phyloP scores from a whole-genome alignment of 1,284 basidiomycete species.

The Ceratobasidium sp. region DNA sequence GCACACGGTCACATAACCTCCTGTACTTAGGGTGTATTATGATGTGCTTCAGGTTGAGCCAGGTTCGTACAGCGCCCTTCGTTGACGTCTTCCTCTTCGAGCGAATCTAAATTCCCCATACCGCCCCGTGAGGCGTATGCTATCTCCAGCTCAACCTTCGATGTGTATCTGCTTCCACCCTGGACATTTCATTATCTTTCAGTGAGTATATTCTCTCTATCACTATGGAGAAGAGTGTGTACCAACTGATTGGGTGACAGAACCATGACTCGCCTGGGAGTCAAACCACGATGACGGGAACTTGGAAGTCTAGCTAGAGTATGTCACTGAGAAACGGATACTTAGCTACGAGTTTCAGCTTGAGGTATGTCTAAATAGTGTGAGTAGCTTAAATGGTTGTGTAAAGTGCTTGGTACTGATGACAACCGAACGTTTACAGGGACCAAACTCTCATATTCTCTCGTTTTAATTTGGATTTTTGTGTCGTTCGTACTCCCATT shows the following conservation, averaged over 20 bases:
- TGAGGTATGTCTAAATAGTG: background rate
- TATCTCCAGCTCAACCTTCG: background rate
- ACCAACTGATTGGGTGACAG: background rate
- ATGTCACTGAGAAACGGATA: background rate
- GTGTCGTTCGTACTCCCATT: background rate
- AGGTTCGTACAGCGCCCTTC: too few species aligned
- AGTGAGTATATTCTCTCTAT: background rate
- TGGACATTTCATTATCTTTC: constrained; percentile 20
- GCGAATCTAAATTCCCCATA: too few species aligned
- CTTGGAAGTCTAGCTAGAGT: constrained; percentile 25
- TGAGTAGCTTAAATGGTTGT: background rate
- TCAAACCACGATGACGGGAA: constrained; percentile 29
- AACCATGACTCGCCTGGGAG: constrained; percentile 22
- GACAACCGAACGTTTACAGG: background rate
- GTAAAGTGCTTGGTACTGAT: background rate
- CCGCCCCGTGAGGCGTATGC: background rate
- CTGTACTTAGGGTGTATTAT: too few species aligned
- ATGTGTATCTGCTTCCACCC: constrained; percentile 22
- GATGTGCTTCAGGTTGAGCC: too few species aligned
- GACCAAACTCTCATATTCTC: constrained; percentile 14
- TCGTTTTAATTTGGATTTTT: background rate
- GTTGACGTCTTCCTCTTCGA: too few species aligned
- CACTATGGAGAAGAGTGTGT: background rate
- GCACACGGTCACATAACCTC: too few species aligned
- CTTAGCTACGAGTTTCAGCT: background rate